phyloP scores from a whole-genome alignment of 2,329 filamentous ascomycete genomes.

The Fusarium phyllophilum region DNA sequence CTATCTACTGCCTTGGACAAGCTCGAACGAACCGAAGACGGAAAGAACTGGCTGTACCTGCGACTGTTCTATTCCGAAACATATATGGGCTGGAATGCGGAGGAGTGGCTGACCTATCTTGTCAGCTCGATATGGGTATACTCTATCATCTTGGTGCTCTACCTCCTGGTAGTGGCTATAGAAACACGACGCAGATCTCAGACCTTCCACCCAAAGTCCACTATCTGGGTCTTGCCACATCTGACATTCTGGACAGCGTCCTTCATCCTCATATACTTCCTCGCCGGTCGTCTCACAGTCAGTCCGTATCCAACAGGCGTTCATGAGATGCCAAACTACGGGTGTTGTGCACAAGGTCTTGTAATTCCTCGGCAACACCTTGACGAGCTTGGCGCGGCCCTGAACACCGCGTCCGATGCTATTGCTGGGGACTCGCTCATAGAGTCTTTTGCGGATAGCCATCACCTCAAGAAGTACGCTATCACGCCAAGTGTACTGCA shows the following conservation, averaged over 20 bases:
- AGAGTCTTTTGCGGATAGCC: slow-evolving; percentile 43
- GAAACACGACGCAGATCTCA: slow-evolving; percentile 11
- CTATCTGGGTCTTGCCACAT: not conserved
- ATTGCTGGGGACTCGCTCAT: slow-evolving; percentile 47
- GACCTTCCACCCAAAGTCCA: not conserved
- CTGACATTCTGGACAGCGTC: slow-evolving; percentile 41
- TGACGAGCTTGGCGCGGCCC: slow-evolving; percentile 19
- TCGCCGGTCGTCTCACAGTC: slow-evolving; percentile 44
- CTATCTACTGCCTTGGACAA: slow-evolving; percentile 16
- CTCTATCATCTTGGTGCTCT: slow-evolving; percentile 15
- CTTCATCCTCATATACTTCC: slow-evolving; percentile 42
- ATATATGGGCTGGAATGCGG: slow-evolving; percentile 50
- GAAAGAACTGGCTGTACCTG: slow-evolving; percentile 46
- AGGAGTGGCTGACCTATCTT: slow-evolving; percentile 46
- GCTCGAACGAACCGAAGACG: slow-evolving; percentile 36
- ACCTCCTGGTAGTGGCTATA: slow-evolving; percentile 10
- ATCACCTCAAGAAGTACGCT: slow-evolving; percentile 45
- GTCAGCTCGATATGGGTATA: slow-evolving; percentile 13
- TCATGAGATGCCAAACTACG: slow-evolving; percentile 48
- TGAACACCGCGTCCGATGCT: slow-evolving; percentile 33
- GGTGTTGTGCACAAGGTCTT: slow-evolving; percentile 50
- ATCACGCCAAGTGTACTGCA: slow-evolving; percentile 48
- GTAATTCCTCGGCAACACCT: slow-evolving; percentile 46
- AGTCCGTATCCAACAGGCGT: slow-evolving; percentile 39
- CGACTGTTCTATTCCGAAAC: slow-evolving; percentile 50